Base-by-base conservation (phyloP, 805 yeast species). In the Candida xyloterini region DNA sequence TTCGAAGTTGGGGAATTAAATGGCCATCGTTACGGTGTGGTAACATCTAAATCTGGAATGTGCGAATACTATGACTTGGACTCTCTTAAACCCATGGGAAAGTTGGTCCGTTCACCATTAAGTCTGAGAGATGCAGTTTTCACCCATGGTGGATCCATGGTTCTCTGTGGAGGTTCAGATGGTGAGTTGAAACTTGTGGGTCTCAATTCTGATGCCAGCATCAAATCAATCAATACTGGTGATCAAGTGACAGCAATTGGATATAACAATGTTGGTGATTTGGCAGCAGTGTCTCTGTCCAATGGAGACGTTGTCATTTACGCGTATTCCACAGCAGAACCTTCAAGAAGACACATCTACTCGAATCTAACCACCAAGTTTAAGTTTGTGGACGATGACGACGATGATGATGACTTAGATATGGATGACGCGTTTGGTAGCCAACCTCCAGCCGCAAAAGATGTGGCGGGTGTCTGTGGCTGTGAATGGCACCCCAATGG, bases 401-500 rank as follows among this genome's bases (percentile, higher is more conserved):
- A 74, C 31, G 69, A 70, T 33, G 57, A 60, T 3, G 73, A 67
- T 3, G 59, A 53, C 27, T 55, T 53, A 9, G 55, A 62, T 18
- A 18, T 42, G 35, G 38, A 36, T 16, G 35, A 33, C 37, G 28
- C 71, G 67, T 33, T 33, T 18, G 42, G 31, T 23, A 39, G 29
- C 21, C 38, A 33, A n/a, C 33, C 38, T 9, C 42, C 42, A 16
- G 38, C 21, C n/a, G 10, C 24, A 29, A 24, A 15, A 14, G 24
- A 15, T 24, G 27, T 24, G 33, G 37, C 38, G 28, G 38, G 38
- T 33, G 37, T 28, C 3, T 39, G 42, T 33, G 38, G 38, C 22
- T 39, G 42, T 24, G 75, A 73, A 26, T 88, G 95, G 95, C 76
- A 79, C 41, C 76, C 83, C 2, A 68, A 73, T 38, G 95, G 95